Evolutionary conservation across 257 asterid genomes (phyloP), one percentile per base, ranked within the genome.

Genomic region (Thymus quinquecostatus): DNA sequence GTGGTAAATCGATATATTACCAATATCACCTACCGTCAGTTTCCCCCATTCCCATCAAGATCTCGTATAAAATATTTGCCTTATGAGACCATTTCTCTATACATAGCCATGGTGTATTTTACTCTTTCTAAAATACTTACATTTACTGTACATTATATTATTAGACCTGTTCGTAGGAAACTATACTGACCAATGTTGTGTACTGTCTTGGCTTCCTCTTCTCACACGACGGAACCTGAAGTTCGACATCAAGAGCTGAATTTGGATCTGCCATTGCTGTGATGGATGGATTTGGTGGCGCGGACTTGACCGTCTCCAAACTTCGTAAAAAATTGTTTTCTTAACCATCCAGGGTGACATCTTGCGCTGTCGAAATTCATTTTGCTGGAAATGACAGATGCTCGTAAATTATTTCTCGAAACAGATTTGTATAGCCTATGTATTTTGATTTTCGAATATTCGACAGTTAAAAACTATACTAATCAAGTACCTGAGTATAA

Each of bases 281-380:
- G 38, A 69, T 87, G 91, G 97, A 91, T 75, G 97, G 91, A 59
- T 94, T 91, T 71, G 98, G 96, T 30, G 98, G 97, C 45, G 85
- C 90, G 5, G 98, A 89, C 80, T 66, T 94, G 40, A 80, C 89
- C 54, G 75, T 89, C 63, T 72, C 96, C 59, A 78, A 85, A 77
- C 80, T 91, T 48, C 87, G 81, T 60, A 86, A 77, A 51, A 85
- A 76, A 28, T 68, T 72, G 62, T 61, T 61, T 10, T 72, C 82
- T 21, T 21, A 21, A 21, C 21, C 21, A 21, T 21, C 21, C 21
- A 21, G 21, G 21, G 21, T 21, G 21, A 21, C 21, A 21, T 21
- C 21, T 21, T 21, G 21, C 21, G 21, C 21, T 21, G 21, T 21
- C 21, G 21, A 21, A 21, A 1, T 58, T 33, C 44, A 11, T 58